Evolutionary conservation across 257 asterid species (phyloP), one percentile per base, ranked within the genome.

Genomic region (Asclepias syriaca): DNA sequence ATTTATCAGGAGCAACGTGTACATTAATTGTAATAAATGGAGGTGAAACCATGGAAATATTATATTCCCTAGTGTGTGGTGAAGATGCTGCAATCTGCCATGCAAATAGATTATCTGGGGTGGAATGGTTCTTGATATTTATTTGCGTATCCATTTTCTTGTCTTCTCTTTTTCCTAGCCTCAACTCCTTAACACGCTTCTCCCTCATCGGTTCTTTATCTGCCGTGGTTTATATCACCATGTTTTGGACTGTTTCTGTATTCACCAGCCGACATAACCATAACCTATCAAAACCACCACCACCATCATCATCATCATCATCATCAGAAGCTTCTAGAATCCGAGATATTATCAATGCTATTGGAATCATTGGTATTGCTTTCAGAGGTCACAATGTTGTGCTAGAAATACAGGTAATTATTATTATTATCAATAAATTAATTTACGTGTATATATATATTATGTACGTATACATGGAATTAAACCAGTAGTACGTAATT

Each of bases 1-100:
- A 90, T 80, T 81, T 92, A 2, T 82, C 96, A 3, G 86, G 89
- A 4, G 96, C 92, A 6, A 66, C 96, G 0, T 92, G 96, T 22
- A 78, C 78, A 0, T 0, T 85, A 69, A 78, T 70, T 79, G 84
- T 85, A 34, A 92, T 88, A 40, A 78, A 73, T 0, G 96, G 94
- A 34, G 96, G 94, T 15, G 67, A 74, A 32, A 76, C 76, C 57
- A 65, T 89, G 79, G 82, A 81, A 43, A 70, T 64, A 15, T 79
- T 92, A 45, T 77, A 81, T 76, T 32, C 29, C 15, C 37, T 75
- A 1, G 0, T 66, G 24, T 48, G 56, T 21, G 56, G 56, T 37
- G 56, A 66, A 45, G 71, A 66, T 22, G 18, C 45, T 6, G 8
- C 21, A 9, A 22, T 4, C 39, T 66, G 56, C 39, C 5, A 21